Evolutionary conservation across 2,329 filamentous ascomycete genomes (phyloP).

Genomic region (Tricladium varicosporioides): DNA sequence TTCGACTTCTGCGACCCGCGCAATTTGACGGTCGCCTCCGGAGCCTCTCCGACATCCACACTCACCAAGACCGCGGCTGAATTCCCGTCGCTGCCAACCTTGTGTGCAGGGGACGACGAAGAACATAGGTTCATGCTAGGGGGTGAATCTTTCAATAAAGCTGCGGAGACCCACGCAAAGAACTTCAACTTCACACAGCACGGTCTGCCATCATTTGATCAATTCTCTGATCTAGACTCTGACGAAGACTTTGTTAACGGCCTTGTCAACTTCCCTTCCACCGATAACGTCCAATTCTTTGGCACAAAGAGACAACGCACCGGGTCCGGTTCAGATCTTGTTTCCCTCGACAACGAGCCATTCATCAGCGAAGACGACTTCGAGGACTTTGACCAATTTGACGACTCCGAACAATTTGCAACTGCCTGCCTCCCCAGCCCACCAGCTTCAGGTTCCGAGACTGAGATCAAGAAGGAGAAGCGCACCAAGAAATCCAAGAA

Average conservation of each 20-base stretch:
- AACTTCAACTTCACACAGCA: constrained; percentile 55
- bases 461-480: constrained; percentile 53
- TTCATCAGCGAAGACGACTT: constrained; percentile 76
- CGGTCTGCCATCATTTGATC: constrained; percentile 74
- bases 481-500: constrained; percentile 56
- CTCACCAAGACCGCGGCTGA: constrained; percentile 50
- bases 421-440: constrained; percentile 63
- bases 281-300: constrained; percentile 57
- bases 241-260: constrained; percentile 82
- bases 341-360: constrained; percentile 71
- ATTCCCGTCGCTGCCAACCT: constrained; percentile 61
- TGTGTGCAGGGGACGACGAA: constrained; percentile 63
- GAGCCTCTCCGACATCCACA: constrained; percentile 37
- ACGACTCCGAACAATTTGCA: constrained; percentile 62
- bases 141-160: constrained; percentile 49
- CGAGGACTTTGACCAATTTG: constrained; percentile 73
- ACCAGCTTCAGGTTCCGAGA: constrained; percentile 49
- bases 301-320: constrained; percentile 67
- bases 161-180: constrained; percentile 42
- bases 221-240: constrained; percentile 84
- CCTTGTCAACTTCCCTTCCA: constrained; percentile 66
- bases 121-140: constrained; percentile 48
- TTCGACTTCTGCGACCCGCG: constrained; percentile 89
- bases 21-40: constrained; percentile 71
- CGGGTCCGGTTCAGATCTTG: constrained; percentile 63